A percentile compares a stretch with the other conserved stretches of the same genome.
These are phyloP conservation scores for Bjerkandera adusta DNA, from an alignment of 1,284 basidiomycete genomes.

Conservation along the genomic window DNA sequence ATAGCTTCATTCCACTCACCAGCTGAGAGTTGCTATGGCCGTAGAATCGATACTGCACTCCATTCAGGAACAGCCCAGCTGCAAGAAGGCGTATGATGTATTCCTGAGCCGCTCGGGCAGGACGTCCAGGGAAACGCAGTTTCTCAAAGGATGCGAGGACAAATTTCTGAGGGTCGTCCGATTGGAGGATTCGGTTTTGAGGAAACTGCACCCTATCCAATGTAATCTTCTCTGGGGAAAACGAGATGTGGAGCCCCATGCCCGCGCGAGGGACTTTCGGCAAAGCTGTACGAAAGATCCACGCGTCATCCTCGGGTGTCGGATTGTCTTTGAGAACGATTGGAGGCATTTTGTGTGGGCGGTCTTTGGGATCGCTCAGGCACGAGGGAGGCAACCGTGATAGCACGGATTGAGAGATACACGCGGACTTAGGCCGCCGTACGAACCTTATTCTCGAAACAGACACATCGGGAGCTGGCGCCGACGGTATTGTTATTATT, in stretches of 20 bases:
- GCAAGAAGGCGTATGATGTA: constrained; percentile 56
- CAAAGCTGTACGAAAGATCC: constrained; percentile 44
- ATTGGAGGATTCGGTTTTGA: constrained; percentile 53
- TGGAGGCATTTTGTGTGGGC: constrained; percentile 30
- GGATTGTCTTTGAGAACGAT: constrained; percentile 42
- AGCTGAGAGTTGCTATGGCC: constrained; percentile 68
- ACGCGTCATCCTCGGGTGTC: constrained; percentile 44
- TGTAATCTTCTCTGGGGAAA: constrained; percentile 46
- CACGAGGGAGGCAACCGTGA: no score
- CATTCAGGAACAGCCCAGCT: constrained; percentile 54
- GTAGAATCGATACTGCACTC: constrained; percentile 61
- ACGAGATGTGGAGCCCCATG: constrained; percentile 49
- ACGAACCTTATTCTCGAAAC: neutral
- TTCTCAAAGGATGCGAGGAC: constrained; percentile 51
- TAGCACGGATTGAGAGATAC: no score
- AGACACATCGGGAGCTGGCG: neutral
- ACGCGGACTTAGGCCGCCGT: no score
- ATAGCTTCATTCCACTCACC: constrained; percentile 37
- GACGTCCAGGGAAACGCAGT: constrained; percentile 49
- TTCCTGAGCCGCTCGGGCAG: constrained; percentile 44
- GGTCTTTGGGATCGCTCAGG: neutral
- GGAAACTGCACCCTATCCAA: constrained; percentile 48
- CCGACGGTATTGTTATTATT: neutral
- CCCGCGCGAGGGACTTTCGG: constrained; percentile 11
- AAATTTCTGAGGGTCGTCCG: constrained; percentile 54